Evolutionary conservation across 1,139 yeast genomes (phyloP), one percentile per base, ranked within the genome.

Genomic region (Lodderomyces margitis): DNA sequence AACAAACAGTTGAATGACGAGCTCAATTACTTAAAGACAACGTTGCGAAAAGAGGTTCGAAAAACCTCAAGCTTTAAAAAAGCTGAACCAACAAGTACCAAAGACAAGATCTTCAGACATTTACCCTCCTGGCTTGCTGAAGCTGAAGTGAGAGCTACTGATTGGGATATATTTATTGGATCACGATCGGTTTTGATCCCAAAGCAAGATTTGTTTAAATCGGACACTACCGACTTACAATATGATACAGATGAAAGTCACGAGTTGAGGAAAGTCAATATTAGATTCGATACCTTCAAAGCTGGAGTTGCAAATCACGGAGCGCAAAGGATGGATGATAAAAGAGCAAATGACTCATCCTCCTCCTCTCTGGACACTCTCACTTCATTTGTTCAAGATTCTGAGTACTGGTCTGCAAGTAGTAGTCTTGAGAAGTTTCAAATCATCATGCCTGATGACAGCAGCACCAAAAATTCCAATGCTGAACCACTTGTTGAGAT

Each of bases 131-230:
- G 81, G 77, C 56, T 81, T 17, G 60, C 70, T 16, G 66, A 61
- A 7, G 42, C 68, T 8, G 61, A 62, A 21, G 20, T 79, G 3
- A 56, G 54, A 4, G 40, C 76, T 1, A 48, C 57, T 2, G 54
- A 62, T 3, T 53, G 74, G 3, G 54, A 56, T 3, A 37, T 80
- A 0, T 52, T 61, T 8, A 44, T 81, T 7, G 88, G 87, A 0
- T 73, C 87, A 0, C 67, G 87, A 39, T 82, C 88, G 0, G 73
- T 82, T 0, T 66, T 83, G 40, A 70, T 82, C 47, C 80, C 70
- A 11, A 49, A 74, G 9, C 66, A 70, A 16, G 64, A 67, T 37
- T 51, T 69, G 5, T 57, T 70, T 35, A 57, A 64, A 25, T 46
- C 52, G 2, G 46, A 58, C 3, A 64, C 57, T 6, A 56, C 69